Conservation (phyloP, 495 filamentous ascomycete species). For the Pyrenopolyporus hunteri region DNA sequence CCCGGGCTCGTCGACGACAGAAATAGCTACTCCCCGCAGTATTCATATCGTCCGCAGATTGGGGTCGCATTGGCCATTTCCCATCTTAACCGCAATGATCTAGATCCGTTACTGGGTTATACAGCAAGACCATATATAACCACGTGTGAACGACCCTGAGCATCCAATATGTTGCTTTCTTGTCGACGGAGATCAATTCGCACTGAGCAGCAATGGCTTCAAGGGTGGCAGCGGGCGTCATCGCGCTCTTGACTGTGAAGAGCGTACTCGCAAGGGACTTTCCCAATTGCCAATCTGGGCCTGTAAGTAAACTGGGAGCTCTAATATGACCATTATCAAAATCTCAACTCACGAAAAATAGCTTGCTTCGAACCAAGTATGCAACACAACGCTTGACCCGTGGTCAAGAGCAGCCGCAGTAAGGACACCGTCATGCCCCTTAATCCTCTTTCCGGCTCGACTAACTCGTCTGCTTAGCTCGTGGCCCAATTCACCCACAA, state of each 20-base stretch:
- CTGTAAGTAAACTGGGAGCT: slow-evolving; percentile 12
- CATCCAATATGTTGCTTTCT: not conserved
- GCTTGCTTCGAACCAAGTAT: slow-evolving; percentile 51
- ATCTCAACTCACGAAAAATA: slow-evolving; percentile 17
- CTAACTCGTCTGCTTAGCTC: slow-evolving; percentile 21
- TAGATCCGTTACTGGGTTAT: slow-evolving; percentile 9
- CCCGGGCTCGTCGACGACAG: not conserved
- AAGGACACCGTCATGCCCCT: slow-evolving; percentile 28
- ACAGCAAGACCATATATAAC: slow-evolving; percentile 13
- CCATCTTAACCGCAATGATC: slow-evolving; percentile 31
- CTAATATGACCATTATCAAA: not conserved
- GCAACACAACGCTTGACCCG: slow-evolving; percentile 47
- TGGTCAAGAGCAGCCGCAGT: slow-evolving; percentile 49
- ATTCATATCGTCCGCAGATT: slow-evolving; percentile 20
- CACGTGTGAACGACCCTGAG: not conserved
- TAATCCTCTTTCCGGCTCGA: not conserved
- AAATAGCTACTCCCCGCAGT: slow-evolving; percentile 29
- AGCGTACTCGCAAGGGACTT: slow-evolving; percentile 23
- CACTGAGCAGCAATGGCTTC: slow-evolving; percentile 8
- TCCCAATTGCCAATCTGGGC: slow-evolving; percentile 31
- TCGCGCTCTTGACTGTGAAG: slow-evolving; percentile 12
- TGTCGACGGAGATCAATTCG: not conserved
- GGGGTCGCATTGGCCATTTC: slow-evolving; percentile 16
- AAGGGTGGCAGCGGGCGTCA: not conserved
- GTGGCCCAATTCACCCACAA: slow-evolving; percentile 32